A percentile compares a stretch with the other conserved stretches of the same genome.
Evolutionary conservation across 257 asterid genomes (phyloP).

Genomic region (Fraxinus cuspidata): DNA sequence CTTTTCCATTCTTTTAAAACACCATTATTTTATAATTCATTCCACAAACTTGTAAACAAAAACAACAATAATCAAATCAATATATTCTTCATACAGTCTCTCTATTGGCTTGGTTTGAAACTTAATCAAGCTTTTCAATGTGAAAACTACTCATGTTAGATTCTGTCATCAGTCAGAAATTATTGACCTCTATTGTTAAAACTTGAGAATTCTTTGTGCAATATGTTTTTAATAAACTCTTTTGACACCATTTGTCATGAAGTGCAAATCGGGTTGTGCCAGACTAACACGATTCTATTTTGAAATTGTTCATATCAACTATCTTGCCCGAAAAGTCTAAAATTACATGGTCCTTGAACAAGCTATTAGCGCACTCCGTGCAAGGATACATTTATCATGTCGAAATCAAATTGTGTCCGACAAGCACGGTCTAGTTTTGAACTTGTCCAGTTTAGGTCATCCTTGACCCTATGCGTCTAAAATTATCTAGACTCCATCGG

Average conservation of each 20-base stretch:
- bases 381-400: no score
- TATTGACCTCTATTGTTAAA: slow-evolving; percentile 21
- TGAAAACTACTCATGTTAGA: slow-evolving; percentile 44
- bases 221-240: neutral
- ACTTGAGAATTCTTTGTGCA: neutral
- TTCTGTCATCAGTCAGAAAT: slow-evolving; percentile 36
- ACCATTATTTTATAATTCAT: slow-evolving; percentile 8
- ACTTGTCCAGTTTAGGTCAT: no score
- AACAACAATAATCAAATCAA: neutral
- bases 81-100: neutral
- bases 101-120: slow-evolving; percentile 1
- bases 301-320: neutral
- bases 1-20: neutral
- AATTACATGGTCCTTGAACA: no score
- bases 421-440: no score
- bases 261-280: neutral
- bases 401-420: no score
- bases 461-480: neutral
- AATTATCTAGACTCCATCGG: neutral
- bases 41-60: neutral
- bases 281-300: neutral
- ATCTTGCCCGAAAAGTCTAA: neutral
- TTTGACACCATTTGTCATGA: neutral
- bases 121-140: slow-evolving; percentile 29
- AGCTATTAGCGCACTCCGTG: no score